Base-by-base conservation (phyloP, 2,329 filamentous ascomycete species). In the Orbilia brochopaga region DNA sequence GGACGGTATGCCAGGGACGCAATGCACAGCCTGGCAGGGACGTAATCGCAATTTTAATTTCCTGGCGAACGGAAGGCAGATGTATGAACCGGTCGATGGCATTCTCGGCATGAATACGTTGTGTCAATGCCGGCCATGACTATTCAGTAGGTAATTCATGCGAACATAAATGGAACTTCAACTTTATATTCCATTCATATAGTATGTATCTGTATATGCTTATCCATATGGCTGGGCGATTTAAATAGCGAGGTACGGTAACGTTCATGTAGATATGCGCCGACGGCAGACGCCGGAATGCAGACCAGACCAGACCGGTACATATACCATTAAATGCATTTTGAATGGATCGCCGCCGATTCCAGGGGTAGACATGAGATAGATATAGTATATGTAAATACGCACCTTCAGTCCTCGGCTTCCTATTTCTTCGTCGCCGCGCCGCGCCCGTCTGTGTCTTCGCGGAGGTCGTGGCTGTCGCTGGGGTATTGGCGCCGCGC, bases 351-450 rank as follows among this genome's bases (percentile, higher is more conserved):
- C 50, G 23, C 8, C 24, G 30, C 7, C 24, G 3, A n/a, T n/a
- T n/a, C n/a, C n/a, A n/a, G n/a, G n/a, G n/a, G n/a, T n/a, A n/a
- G n/a, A n/a, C n/a, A n/a, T n/a, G n/a, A 27, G 30, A 27, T 8
- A 53, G 30, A 8, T 30, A 8, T 4, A 32, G 51, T n/a, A n/a
- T n/a, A 54, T 32, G 27, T 32, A 3, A 3, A 8, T 32, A 4
- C 27, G 8, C 73, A 76, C 75, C 75, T 63, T 76, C 74, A 32
- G 74, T 75, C 54, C 75, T 72, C 19, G 75, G 54, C 60, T 76
- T 76, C 51, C 69, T 63, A 55, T 74, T 69, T 58, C 75, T 69
- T 65, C 72, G 76, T 42, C 75, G 73, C 72, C 76, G 76, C 19
- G 57, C 46, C 46, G 65, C 61, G 40, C 69, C 50, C 54, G 67